Percentiles rank a stretch among this genome's conserved stretches.
Conservation (phyloP, 2,329 filamentous ascomycete genomes). For the Pseudocercospora cruenta region DNA sequence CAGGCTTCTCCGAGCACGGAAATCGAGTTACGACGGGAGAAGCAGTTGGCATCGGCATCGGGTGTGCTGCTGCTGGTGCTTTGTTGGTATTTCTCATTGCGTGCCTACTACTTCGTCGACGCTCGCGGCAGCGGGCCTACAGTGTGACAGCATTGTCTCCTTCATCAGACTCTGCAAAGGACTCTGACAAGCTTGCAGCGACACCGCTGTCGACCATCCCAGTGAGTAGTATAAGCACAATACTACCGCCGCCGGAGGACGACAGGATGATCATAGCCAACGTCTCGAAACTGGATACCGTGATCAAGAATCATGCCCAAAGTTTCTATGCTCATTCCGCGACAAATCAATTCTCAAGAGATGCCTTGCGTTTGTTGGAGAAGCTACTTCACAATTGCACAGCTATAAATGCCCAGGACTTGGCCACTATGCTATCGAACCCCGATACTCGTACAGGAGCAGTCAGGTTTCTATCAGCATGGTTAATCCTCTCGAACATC, state of each 20-base stretch:
- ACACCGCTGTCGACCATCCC: neutral
- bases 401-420: neutral
- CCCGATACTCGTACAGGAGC: neutral
- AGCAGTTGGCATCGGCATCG: neutral
- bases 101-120: neutral
- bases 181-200: neutral
- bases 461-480: neutral
- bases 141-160: neutral
- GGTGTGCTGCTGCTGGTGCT: neutral
- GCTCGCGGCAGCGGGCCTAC: neutral
- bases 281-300: neutral
- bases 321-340: neutral
- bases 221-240: neutral
- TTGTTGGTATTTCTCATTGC: neutral
- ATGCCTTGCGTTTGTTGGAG: neutral
- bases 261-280: neutral
- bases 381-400: neutral
- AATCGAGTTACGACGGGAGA: neutral
- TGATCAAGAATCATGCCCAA: neutral
- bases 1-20: neutral
- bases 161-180: neutral
- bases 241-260: neutral
- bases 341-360: neutral
- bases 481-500: neutral
- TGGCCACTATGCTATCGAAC: neutral